These are phyloP conservation scores for Gentiana macrophylla DNA, from an alignment of 257 asterid species.

Conservation along the genomic window DNA sequence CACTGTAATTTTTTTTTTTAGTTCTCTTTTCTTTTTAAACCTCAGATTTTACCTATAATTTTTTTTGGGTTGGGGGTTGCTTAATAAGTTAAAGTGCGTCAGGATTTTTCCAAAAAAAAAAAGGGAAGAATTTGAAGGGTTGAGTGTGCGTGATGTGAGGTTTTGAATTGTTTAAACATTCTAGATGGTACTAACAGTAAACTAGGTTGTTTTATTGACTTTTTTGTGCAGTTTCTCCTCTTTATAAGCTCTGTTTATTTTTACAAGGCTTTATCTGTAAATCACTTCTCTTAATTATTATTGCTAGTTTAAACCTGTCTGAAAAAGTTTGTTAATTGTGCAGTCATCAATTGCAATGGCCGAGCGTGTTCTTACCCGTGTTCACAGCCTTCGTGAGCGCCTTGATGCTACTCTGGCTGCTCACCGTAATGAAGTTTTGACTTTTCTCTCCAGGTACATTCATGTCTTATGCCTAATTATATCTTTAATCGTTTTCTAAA, in stretches of 20 bases:
- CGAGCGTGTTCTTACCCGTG: slow-evolving; percentile 73
- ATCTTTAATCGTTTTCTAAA: not conserved
- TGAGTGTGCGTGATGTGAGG: slow-evolving; percentile 20
- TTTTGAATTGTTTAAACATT: slow-evolving; percentile 14
- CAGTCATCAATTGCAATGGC: slow-evolving; percentile 42
- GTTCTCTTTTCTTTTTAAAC: slow-evolving; percentile 5
- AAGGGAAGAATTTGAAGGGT: not conserved
- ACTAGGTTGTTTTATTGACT: slow-evolving; percentile 24
- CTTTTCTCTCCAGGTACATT: slow-evolving; percentile 53
- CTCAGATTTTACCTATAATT: slow-evolving; percentile 23
- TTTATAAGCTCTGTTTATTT: slow-evolving; percentile 3
- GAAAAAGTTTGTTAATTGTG: slow-evolving; percentile 8
- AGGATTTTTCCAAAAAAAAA: not conserved
- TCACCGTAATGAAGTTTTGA: slow-evolving; percentile 62
- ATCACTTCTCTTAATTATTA: not conserved
- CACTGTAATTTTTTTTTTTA: not conserved
- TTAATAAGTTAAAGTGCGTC: not conserved
- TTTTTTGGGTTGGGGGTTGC: not conserved
- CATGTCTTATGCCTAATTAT: not conserved
- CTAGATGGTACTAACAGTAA: slow-evolving; percentile 13
- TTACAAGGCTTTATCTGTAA: slow-evolving; percentile 14
- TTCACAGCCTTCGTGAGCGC: slow-evolving; percentile 91
- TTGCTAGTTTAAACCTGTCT: slow-evolving; percentile 21
- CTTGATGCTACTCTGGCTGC: slow-evolving; percentile 77
- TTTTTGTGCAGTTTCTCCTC: slow-evolving; percentile 6